Evolutionary conservation across 495 filamentous ascomycete genomes (phyloP), one percentile per base, ranked within the genome.

Genomic region (Amniculicola lignicola): DNA sequence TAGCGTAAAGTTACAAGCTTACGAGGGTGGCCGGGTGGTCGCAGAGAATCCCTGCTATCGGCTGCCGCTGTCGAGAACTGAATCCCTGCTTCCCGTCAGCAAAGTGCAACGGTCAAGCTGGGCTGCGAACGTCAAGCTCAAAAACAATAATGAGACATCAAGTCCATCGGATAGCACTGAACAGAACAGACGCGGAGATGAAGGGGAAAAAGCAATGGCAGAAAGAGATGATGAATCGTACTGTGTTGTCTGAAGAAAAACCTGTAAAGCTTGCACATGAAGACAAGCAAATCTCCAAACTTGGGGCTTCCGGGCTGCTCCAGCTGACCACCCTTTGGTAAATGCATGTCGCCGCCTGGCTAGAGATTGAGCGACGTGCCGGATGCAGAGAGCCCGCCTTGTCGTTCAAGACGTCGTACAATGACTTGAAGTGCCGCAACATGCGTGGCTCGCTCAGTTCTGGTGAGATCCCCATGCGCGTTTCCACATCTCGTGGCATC

Each of bases 81-180:
- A 35, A 63, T 59, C 60, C 60, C 45, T 63, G 60, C 55, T 56
- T 62, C 59, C 59, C 59, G 52, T 56, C 52, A 38, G 52, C 52
- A 36, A 54, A 44, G 51, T 41, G 40, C 51, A 54, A 54, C 51
- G 51, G 51, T 46, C 12, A 19, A n/a, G 38, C 51, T 36, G 40
- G 40, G 51, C 28, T 9, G 9, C n/a, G 9, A 9, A 9, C 31
- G 9, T 35, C 31, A 9, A 35, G n/a, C 9, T 15, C n/a, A n/a
- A n/a, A n/a, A n/a, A n/a, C n/a, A n/a, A n/a, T n/a, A n/a, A n/a
- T n/a, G n/a, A 24, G 10, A 15, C 29, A 16, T 18, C 1, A 7
- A 24, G 43, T 11, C n/a, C 25, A 23, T 18, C 22, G 10, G 25
- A 18, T 28, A 15, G 9, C 21, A n/a, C n/a, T n/a, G n/a, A n/a